These are phyloP conservation scores for Lactarius sp. DNA, from an alignment of 768 basidiomycete species.

Conservation along the genomic window DNA sequence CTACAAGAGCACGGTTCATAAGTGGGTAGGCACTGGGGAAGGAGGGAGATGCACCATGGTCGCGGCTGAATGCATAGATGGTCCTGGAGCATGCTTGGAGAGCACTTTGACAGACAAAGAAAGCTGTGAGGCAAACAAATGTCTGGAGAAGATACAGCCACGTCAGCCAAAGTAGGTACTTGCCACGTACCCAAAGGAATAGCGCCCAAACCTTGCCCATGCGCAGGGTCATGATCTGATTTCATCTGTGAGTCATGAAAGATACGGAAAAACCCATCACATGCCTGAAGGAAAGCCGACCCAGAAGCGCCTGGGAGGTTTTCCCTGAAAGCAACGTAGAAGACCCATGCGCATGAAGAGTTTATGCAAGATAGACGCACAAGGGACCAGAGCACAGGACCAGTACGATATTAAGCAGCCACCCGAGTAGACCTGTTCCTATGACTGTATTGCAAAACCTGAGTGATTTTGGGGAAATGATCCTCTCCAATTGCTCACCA, in stretches of 20 bases:
- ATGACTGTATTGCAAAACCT: slow-evolving; percentile 64
- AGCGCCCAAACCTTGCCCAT: slow-evolving; percentile 75
- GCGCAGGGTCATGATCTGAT: slow-evolving; percentile 65
- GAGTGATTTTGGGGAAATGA: slow-evolving; percentile 41
- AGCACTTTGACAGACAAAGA: slow-evolving; percentile 78
- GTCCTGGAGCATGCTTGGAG: slow-evolving; percentile 80
- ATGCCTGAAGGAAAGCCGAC: slow-evolving; percentile 64
- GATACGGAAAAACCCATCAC: not conserved
- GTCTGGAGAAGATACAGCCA: slow-evolving; percentile 35
- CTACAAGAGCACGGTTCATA: slow-evolving; percentile 31
- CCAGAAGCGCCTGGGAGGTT: slow-evolving; percentile 65
- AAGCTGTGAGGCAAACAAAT: slow-evolving; percentile 80
- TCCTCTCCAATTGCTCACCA: slow-evolving; percentile 1
- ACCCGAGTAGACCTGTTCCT: slow-evolving; percentile 73
- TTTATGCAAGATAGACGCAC: slow-evolving; percentile 36
- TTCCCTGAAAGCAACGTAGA: slow-evolving; percentile 36
- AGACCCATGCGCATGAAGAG: not conserved
- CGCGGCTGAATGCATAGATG: slow-evolving; percentile 80
- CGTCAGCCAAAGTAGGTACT: not conserved
- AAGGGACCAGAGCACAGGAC: slow-evolving; percentile 79
- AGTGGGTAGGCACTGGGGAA: not conserved
- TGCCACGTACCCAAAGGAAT: slow-evolving; percentile 60
- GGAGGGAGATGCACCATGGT: slow-evolving; percentile 46
- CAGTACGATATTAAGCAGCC: slow-evolving; percentile 83
- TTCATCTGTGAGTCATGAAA: not conserved